Base-by-base conservation (phyloP, 2,329 filamentous ascomycete genomes). In the Hyphodiscus sp. region DNA sequence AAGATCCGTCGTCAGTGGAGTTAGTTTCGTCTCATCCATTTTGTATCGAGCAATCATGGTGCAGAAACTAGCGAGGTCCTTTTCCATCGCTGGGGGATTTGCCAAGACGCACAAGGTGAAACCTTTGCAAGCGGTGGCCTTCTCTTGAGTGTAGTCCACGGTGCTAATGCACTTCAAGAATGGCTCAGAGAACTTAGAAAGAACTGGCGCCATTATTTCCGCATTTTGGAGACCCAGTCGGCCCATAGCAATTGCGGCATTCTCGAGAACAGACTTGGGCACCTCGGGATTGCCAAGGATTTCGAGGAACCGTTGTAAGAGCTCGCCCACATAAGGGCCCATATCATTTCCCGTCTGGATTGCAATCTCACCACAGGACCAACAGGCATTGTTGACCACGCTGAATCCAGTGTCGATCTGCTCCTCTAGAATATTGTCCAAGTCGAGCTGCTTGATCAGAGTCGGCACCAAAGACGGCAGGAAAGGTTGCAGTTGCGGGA, bases 381-480 rank as follows among this genome's bases (percentile, higher is more conserved):
- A 99, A 73, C 92, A 97, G 20, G 94, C 92, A 68, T 99, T 99
- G 78, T 97, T 99, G 55, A 97, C 85, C 29, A 97, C 91, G 56
- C 91, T 90, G 69, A 96, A 96, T 15, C 85, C 86, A 18, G 82
- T 87, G 59, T 95, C 89, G 46, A 90, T 83, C 56, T 91, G 87
- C 62, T 95, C 89, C 56, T 91, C 87, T 18, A 83, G 72, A 49
- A 91, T 80, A 52, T 78, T 78, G 57, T 91, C 86, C 61, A 96
- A 76, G 61, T 97, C 91, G 26, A 99, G 81, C 68, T 97, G 91
- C 63, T 84, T 82, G 59, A 96, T 80, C n/a, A 96, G 74, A 47
- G 92, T 83, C 0, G 89, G 87, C 67, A 97, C 74, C 52, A 97
- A 78, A 13, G 77, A 81, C 1, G 81, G 78, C 15, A 99, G 75